Evolutionary conservation across 2,329 filamentous ascomycete genomes (phyloP), one percentile per base, ranked within the genome.

Genomic region (Gnomoniopsis sp.): DNA sequence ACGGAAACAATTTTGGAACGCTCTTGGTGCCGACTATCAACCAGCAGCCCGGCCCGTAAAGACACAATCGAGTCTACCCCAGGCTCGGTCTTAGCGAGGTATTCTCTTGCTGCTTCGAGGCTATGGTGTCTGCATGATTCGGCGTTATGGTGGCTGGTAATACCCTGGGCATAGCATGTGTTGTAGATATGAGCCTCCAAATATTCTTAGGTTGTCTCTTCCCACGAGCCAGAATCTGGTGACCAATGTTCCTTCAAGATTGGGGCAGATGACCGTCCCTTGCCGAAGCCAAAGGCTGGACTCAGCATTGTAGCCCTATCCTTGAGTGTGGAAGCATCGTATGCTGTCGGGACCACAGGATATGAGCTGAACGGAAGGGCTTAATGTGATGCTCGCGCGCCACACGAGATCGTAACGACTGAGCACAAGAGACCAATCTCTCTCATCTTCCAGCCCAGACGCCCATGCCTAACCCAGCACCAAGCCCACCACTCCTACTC

Each of bases 401-500:
- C n/a, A n/a, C n/a, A n/a, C 34, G 8, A 15, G 8, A 38, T 38
- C 34, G 34, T 38, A 38, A n/a, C n/a, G 34, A 38, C 15, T 8
- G 8, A 38, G 8, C 30, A 4, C 19, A 8, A 15, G 7, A 17
- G 6, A 10, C 10, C 12, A 17, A 19, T 6, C 11, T 14, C 10
- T 19, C 53, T 60, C 52, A 60, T 58, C 66, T 59, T 67, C 58
- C 68, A 62, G n/a, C 67, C 83, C 83, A 86, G 30, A 83, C 82
- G 10, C 82, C 81, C 76, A 85, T 83, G 14, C 81, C 76, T 55
- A 85, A 68, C 4, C 82, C 79, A 8, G 77, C 73, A 4, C 79
- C 79, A 41, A 83, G 63, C 0, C 75, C 76, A 1, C 76, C 67
- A 11, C 73, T 66, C 53, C 81, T 72, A 17, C 84, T 79, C 72